Percentiles rank a stretch among this genome's conserved stretches.
Evolutionary conservation across 176 grass and related monocot species (phyloP).

Genomic region (Carex myosuroides): DNA sequence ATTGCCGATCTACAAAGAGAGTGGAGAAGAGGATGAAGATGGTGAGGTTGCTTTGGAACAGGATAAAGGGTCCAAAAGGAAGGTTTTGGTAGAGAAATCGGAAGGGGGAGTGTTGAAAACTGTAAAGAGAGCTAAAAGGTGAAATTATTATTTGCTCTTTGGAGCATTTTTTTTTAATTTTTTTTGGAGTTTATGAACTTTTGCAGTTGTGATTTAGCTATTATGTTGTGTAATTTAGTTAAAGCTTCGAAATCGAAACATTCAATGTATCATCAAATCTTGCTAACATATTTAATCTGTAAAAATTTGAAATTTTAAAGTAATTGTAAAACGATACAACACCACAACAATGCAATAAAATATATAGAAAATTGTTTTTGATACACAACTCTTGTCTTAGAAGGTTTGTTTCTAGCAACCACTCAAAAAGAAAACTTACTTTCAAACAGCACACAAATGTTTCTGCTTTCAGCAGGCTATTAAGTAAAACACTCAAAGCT

Average conservation of each 20-base stretch:
- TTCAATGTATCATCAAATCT: background rate
- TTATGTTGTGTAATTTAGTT: background rate
- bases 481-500: no score
- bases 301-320: background rate
- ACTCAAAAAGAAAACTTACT: no score
- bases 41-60: background rate
- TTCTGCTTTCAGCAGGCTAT: no score
- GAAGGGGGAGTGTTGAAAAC: background rate
- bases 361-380: background rate
- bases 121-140: slow-evolving; percentile 17
- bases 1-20: slow-evolving; percentile 17
- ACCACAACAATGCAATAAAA: background rate
- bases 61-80: slow-evolving; percentile 14
- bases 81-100: background rate
- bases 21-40: slow-evolving; percentile 2
- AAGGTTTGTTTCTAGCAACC: background rate
- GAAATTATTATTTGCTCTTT: background rate
- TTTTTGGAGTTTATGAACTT: background rate
- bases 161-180: background rate
- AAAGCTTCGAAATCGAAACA: background rate
- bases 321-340: background rate
- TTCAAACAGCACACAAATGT: background rate
- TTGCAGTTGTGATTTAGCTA: background rate
- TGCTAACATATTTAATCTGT: background rate
- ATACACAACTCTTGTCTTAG: background rate